These are phyloP conservation scores for Chlamydomonas asymmetrica DNA, from an alignment of 139 green algal genomes.

Conservation along the genomic window DNA sequence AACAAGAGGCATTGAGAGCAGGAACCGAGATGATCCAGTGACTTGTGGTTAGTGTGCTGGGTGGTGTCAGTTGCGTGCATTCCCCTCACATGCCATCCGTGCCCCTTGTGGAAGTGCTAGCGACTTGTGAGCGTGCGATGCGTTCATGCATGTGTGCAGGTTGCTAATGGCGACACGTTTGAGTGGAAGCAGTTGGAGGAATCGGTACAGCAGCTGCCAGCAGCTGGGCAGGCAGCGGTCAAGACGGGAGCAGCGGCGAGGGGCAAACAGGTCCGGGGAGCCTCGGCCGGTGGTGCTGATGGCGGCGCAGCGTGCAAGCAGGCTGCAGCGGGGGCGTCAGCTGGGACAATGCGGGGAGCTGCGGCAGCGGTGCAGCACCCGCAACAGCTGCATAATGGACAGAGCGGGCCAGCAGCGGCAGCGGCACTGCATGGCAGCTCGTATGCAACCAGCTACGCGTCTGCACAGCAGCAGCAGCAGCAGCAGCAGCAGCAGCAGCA, in stretches of 20 bases:
- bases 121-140: too few species aligned
- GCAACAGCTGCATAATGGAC: not conserved
- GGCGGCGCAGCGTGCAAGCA: not conserved
- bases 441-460: not conserved
- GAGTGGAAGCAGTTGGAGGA: constrained; percentile 7
- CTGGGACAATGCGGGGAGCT: not conserved
- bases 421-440: not conserved
- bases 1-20: too few species aligned
- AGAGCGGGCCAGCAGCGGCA: not conserved
- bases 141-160: not conserved
- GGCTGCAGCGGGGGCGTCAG: not conserved
- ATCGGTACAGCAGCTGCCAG: not conserved
- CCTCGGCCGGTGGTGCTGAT: not conserved
- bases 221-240: not conserved
- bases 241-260: not conserved
- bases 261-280: not conserved
- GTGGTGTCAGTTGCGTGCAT: too few species aligned
- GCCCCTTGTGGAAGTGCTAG: too few species aligned
- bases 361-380: not conserved
- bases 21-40: too few species aligned
- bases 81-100: too few species aligned
- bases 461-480: not conserved
- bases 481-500: not conserved
- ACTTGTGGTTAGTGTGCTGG: too few species aligned
- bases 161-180: not conserved